Evolutionary conservation across 495 filamentous ascomycete genomes (phyloP).

Genomic region (Annulohypoxylon stygium): DNA sequence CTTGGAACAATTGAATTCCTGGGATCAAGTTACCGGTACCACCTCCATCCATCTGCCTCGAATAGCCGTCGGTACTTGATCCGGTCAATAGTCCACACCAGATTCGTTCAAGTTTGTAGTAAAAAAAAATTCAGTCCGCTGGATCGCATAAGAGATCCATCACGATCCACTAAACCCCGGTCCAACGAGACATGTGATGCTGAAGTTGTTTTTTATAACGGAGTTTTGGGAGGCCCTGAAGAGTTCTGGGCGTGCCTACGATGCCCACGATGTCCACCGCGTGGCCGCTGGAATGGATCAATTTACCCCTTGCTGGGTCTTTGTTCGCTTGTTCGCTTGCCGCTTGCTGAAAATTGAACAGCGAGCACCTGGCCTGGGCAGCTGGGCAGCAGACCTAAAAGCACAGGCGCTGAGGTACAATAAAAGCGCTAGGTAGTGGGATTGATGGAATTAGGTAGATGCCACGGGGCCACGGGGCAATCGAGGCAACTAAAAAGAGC

Average conservation of each 20-base stretch:
- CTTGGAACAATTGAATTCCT: conserved; percentile 10
- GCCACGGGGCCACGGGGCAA: background rate
- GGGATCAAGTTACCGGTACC: background rate
- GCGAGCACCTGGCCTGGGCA: background rate
- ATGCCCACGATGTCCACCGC: conserved; percentile 18
- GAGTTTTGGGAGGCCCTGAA: conserved; percentile 5
- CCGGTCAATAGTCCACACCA: conserved; percentile 32
- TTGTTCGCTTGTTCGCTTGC: conserved; percentile 7
- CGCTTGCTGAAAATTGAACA: background rate
- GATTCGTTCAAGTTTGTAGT: conserved; percentile 31
- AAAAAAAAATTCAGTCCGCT: conserved; percentile 39
- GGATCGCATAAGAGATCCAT: conserved; percentile 47
- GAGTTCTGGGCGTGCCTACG: conserved; percentile 32
- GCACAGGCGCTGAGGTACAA: background rate
- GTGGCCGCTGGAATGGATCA: conserved; percentile 14
- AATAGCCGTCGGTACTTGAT: conserved; percentile 48
- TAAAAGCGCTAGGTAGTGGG: background rate
- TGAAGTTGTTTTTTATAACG: conserved; percentile 34
- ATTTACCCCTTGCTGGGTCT: conserved; percentile 14
- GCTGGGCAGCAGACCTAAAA: background rate
- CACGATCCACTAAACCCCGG: conserved; percentile 47
- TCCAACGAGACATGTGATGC: conserved; percentile 45
- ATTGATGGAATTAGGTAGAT: background rate
- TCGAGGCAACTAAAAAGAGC: background rate
- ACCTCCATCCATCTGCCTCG: conserved; percentile 20